Conservation (phyloP, 1,284 basidiomycete species). For the Austroboletus novae-zelandiae region DNA sequence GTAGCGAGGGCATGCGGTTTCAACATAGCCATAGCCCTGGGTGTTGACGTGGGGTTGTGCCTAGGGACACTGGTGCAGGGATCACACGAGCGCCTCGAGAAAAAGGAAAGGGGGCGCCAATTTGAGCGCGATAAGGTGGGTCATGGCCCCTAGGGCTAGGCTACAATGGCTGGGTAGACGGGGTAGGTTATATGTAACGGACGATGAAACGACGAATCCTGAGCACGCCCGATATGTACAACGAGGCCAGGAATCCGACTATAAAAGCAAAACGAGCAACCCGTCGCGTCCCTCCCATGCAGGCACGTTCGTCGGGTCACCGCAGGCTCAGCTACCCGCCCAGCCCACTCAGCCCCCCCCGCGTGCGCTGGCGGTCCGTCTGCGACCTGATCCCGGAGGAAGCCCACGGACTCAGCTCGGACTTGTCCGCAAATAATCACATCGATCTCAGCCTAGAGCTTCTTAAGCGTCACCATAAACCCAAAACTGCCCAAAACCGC, state of each 20-base stretch:
- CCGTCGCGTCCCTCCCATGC: constrained; percentile 19
- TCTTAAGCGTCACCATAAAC: constrained; percentile 59
- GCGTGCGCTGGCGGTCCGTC: constrained; percentile 12
- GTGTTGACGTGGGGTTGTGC: too few relatives aligned
- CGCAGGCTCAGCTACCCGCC: constrained; percentile 14
- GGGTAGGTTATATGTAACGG: too few relatives aligned
- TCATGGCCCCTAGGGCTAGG: too few relatives aligned
- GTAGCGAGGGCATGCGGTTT: too few relatives aligned
- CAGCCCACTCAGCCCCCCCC: constrained; percentile 4
- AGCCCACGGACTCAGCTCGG: constrained; percentile 20
- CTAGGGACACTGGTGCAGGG: too few relatives aligned
- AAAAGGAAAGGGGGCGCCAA: too few relatives aligned
- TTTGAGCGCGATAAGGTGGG: not conserved
- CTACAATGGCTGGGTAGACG: too few relatives aligned
- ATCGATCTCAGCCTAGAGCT: constrained; percentile 36
- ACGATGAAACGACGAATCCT: too few relatives aligned
- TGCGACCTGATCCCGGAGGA: constrained; percentile 36
- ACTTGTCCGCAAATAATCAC: constrained; percentile 31
- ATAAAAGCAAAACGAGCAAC: constrained; percentile 28
- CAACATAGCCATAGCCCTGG: too few relatives aligned
- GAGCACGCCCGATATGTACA: constrained; percentile 31
- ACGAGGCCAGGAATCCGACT: constrained; percentile 17
- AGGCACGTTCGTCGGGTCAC: constrained; percentile 34
- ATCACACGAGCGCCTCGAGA: too few relatives aligned
- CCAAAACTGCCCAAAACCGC: constrained; percentile 43